Percentiles rank a stretch among this genome's conserved stretches.
Evolutionary conservation across 73 alveolate species (phyloP).

Genomic region (Breviolum minutum): DNA sequence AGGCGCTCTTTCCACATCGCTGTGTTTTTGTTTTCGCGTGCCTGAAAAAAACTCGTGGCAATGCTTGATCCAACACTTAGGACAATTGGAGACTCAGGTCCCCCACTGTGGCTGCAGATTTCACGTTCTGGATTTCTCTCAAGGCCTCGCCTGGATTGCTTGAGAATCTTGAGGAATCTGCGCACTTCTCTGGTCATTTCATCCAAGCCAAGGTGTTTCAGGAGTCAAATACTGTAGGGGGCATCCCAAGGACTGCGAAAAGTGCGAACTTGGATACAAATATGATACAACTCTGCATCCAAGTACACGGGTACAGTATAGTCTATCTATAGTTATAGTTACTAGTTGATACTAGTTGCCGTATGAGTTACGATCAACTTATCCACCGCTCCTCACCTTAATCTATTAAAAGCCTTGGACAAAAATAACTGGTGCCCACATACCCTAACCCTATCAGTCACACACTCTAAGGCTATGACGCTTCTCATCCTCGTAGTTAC

Average conservation of each 20-base stretch:
- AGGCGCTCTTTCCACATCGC: slow-evolving; percentile 95
- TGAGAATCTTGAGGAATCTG: neutral
- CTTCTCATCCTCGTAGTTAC: slow-evolving; percentile 69
- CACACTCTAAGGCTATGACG: slow-evolving; percentile 8
- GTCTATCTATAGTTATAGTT: no score
- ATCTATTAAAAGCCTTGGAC: no score
- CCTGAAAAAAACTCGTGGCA: neutral
- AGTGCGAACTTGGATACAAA: no score
- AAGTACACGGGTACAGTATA: no score
- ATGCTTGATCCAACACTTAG: neutral
- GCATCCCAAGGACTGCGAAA: no score
- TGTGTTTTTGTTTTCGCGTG: slow-evolving; percentile 79
- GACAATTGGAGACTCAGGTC: neutral
- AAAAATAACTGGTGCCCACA: neutral
- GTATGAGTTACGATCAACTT: no score
- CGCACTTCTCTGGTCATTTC: neutral
- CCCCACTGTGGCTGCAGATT: slow-evolving; percentile 55
- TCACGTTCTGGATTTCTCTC: slow-evolving; percentile 64
- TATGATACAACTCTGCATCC: no score
- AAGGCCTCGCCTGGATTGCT: slow-evolving; percentile 35
- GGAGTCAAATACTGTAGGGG: no score
- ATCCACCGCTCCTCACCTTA: no score
- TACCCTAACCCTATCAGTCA: neutral
- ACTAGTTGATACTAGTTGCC: no score
- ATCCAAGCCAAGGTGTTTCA: no score